These are phyloP conservation scores for Auricularia heimuer DNA, from an alignment of 768 basidiomycete genomes.

Conservation along the genomic window DNA sequence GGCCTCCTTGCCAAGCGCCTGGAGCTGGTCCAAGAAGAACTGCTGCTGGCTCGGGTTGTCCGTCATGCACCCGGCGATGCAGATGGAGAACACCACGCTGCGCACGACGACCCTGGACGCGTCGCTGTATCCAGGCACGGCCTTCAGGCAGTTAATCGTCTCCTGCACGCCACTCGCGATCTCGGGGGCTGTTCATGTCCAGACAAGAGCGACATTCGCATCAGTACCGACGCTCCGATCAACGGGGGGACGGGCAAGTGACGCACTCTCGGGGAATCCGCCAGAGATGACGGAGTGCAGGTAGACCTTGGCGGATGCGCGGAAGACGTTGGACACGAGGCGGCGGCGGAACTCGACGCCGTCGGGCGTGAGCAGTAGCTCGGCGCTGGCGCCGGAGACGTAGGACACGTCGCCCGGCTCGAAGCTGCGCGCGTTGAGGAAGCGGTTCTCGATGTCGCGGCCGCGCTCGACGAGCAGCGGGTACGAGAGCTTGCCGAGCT, in stretches of 20 bases:
- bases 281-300: constrained; percentile 70
- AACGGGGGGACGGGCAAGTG: background rate
- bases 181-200: constrained; percentile 36
- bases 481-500: constrained; percentile 42
- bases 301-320: constrained; percentile 63
- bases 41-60: constrained; percentile 35
- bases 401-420: constrained; percentile 8
- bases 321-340: constrained; percentile 45
- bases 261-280: constrained; percentile 37
- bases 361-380: background rate
- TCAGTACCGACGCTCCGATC: background rate
- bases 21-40: constrained; percentile 36
- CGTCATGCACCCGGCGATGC: constrained; percentile 61
- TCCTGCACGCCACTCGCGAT: constrained; percentile 46
- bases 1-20: constrained; percentile 33
- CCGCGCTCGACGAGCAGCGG: constrained; percentile 50
- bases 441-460: constrained; percentile 36
- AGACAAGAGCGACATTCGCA: background rate
- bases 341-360: constrained; percentile 22
- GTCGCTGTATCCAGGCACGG: constrained; percentile 24
- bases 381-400: background rate
- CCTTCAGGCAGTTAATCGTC: constrained; percentile 38
- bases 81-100: constrained; percentile 48
- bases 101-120: constrained; percentile 50
- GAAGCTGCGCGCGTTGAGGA: constrained; percentile 27